Base-by-base conservation (phyloP, 768 basidiomycete genomes). In the Tricholoma saponaceum region DNA sequence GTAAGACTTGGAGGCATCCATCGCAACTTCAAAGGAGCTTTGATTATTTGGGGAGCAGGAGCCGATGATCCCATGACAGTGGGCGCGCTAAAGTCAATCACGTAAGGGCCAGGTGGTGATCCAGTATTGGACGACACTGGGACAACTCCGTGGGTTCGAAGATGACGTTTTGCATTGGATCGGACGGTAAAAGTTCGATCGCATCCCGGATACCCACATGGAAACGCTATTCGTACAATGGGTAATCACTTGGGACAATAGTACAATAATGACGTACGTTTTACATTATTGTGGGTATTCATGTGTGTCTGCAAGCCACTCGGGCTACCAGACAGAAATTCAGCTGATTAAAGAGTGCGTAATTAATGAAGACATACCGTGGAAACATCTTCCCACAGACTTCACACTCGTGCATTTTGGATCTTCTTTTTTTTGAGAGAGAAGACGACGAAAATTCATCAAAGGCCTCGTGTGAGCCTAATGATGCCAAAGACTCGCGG, bases 81-180 rank as follows among this genome's bases (percentile, higher is more conserved):
- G n/a, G 78, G 77, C 0, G 72, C 61, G 41, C 64, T 70, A 61
- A 78, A 79, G 18, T 70, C 76, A 22, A 77, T 74, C 16, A 72
- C 62, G 54, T 76, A 77, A 2, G 72, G 65, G 1, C 55, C 6
- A 9, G 49, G 52, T 6, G 62, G 50, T 23, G 54, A 49, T 16
- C 58, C 53, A 9, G 56, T 28, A 18, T 56, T 60, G n/a, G 55
- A 56, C 5, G 61, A 67, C 59, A 61, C 56, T 10, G 61, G 68
- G 58, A 62, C 57, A 30, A 86, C 77, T 23, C 87, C 86, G 62
- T 92, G 90, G 1, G 87, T 90, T 46, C 87, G 85, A 35, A 89
- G 77, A 65, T 92, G 90, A 32, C 90, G 81, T 68, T 85, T 89
- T 14, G 89, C 89, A 63, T 92, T 92, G 7, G 90, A 92, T 12